Percentiles rank a stretch among this genome's conserved stretches.
phyloP scores from a whole-genome alignment of 1,284 basidiomycete genomes.

The Anthracocystis panici-leucophaei region DNA sequence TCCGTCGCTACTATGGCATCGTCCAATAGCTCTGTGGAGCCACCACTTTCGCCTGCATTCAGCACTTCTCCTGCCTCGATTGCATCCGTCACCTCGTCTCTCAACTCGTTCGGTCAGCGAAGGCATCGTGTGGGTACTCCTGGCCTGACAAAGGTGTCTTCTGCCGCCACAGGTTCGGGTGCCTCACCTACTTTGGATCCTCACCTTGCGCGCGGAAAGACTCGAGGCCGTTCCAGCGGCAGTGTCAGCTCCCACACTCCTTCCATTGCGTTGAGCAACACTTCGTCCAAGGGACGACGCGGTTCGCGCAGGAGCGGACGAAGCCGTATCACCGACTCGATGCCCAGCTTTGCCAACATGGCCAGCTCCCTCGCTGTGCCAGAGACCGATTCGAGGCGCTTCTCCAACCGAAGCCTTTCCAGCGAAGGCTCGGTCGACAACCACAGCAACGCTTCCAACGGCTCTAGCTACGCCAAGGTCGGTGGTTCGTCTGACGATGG shows the following conservation, averaged over 20 bases:
- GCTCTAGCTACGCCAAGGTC: constrained; percentile 41
- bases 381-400: constrained; percentile 18
- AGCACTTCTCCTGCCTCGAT: constrained; percentile 15
- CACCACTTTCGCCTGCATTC: constrained; percentile 22
- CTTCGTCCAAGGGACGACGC: constrained; percentile 15
- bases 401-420: constrained; percentile 40
- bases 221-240: constrained; percentile 22
- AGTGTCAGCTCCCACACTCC: constrained; percentile 36
- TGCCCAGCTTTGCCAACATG: constrained; percentile 39
- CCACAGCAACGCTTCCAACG: constrained; percentile 46
- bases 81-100: constrained; percentile 18
- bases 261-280: constrained; percentile 19
- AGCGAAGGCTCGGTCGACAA: constrained; percentile 43
- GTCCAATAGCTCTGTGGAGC: neutral
- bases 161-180: constrained; percentile 3
- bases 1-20: constrained; percentile 11
- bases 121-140: constrained; percentile 35
- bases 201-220: constrained; percentile 24
- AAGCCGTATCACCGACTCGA: constrained; percentile 37
- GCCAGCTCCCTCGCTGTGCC: constrained; percentile 33
- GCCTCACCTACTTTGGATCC: constrained; percentile 29
- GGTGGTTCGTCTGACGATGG: constrained; percentile 37
- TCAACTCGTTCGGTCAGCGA: constrained; percentile 17
- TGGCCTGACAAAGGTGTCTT: constrained; percentile 27
- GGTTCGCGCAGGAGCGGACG: constrained; percentile 27